phyloP scores from a whole-genome alignment of 805 yeast genomes.

The Wickerhamiella parazyma region DNA sequence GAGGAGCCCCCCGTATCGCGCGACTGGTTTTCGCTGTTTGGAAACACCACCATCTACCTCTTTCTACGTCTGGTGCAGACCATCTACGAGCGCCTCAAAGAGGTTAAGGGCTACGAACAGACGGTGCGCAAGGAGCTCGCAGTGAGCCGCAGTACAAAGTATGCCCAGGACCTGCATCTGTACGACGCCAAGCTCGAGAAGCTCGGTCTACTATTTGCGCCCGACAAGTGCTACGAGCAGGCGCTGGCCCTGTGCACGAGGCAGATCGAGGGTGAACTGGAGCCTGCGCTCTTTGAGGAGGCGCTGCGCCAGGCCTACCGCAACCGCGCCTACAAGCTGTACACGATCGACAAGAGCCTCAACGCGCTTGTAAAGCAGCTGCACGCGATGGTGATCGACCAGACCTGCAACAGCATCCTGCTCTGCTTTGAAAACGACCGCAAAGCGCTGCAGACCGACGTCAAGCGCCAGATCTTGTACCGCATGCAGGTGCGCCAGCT shows the following conservation, averaged over 20 bases:
- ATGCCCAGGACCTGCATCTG: slow-evolving; percentile 77
- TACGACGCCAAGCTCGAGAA: slow-evolving; percentile 70
- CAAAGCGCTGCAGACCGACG: slow-evolving; percentile 45
- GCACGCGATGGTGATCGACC: slow-evolving; percentile 69
- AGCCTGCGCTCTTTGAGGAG: slow-evolving; percentile 92
- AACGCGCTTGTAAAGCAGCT: slow-evolving; percentile 75
- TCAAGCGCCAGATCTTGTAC: slow-evolving; percentile 78
- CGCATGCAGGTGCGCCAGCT: slow-evolving; percentile 74
- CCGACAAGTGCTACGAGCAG: slow-evolving; percentile 45
- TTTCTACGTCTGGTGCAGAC: slow-evolving; percentile 78
- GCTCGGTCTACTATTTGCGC: slow-evolving; percentile 52
- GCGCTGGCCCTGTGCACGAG: slow-evolving; percentile 60
- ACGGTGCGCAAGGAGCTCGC: slow-evolving; percentile 63
- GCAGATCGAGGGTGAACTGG: slow-evolving; percentile 78
- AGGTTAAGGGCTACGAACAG: slow-evolving; percentile 57
- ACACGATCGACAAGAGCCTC: slow-evolving; percentile 84
- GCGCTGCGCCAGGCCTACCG: slow-evolving; percentile 87
- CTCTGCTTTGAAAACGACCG: slow-evolving; percentile 75
- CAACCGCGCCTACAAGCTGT: slow-evolving; percentile 82
- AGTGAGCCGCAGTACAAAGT: slow-evolving; percentile 32
- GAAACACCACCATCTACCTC: slow-evolving; percentile 76
- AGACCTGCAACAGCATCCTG: slow-evolving; percentile 67
- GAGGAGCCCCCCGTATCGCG: slow-evolving; percentile 22
- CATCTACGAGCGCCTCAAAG: slow-evolving; percentile 64
- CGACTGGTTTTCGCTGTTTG: slow-evolving; percentile 61